phyloP scores from a whole-genome alignment of 345 rosid genomes.

The Physaria fendleri region DNA sequence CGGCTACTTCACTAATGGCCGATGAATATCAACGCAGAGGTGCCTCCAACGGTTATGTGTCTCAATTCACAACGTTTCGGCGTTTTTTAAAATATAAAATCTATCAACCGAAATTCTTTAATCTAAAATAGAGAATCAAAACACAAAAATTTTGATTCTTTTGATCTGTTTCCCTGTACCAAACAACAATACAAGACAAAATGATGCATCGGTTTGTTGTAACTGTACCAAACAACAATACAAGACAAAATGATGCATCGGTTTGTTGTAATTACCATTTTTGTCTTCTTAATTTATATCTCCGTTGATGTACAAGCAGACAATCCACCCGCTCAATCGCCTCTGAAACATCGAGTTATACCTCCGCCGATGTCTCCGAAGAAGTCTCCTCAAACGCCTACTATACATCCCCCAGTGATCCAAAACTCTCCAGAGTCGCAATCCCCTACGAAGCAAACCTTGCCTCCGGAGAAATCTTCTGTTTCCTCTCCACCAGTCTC shows the following conservation, averaged over 20 bases:
- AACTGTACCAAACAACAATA: too few species aligned
- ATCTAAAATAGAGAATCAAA: too few species aligned
- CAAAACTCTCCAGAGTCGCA: background rate
- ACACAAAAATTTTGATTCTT: background rate
- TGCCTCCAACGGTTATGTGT: too few species aligned
- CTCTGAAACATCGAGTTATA: constrained; percentile 16
- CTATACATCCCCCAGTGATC: constrained; percentile 13
- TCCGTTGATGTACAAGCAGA: constrained; percentile 24
- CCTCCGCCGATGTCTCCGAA: constrained; percentile 9
- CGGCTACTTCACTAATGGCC: too few species aligned
- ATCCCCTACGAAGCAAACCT: background rate
- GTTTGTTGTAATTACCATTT: constrained; percentile 3
- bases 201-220: constrained; percentile 16
- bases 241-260: constrained; percentile 11
- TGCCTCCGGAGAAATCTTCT: constrained; percentile 24
- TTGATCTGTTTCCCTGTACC: background rate
- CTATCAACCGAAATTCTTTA: too few species aligned
- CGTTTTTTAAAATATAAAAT: too few species aligned
- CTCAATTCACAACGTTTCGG: too few species aligned
- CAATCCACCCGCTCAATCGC: constrained; percentile 41
- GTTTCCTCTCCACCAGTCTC: background rate
- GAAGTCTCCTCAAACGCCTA: constrained; percentile 6
- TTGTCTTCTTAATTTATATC: constrained; percentile 21
- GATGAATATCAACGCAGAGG: too few species aligned
- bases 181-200: background rate